Conservation (phyloP, 2,329 filamentous ascomycete genomes). For the Lecanosticta acicola region DNA sequence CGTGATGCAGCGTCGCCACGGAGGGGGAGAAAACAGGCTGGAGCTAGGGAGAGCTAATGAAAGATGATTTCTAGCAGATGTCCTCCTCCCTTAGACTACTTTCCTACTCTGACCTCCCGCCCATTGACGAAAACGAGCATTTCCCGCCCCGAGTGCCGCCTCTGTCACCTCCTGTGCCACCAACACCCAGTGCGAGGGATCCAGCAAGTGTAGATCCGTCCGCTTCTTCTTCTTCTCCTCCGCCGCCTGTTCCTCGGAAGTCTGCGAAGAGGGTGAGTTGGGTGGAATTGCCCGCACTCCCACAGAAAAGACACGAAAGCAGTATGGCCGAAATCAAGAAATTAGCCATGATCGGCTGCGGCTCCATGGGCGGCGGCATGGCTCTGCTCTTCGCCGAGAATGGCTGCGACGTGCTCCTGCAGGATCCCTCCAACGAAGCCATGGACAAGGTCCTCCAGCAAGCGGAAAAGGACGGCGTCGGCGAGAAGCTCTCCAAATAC, state of each 20-base stretch:
- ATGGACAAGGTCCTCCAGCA: conserved; percentile 42
- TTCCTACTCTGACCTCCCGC: too few relatives aligned
- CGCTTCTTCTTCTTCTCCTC: neutral
- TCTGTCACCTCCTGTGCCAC: neutral
- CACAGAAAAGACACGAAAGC: too few relatives aligned
- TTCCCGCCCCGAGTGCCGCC: neutral
- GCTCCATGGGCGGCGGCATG: conserved; percentile 57
- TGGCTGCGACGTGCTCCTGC: conserved; percentile 50
- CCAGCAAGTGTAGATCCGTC: neutral
- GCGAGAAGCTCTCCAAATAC: conserved; percentile 36
- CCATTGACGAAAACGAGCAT: too few relatives aligned
- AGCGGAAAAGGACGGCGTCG: conserved; percentile 38
- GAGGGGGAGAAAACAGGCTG: too few relatives aligned
- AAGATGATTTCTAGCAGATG: too few relatives aligned
- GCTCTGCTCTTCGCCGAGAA: conserved; percentile 55
- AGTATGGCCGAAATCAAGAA: conserved; percentile 26
- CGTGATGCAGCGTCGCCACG: neutral
- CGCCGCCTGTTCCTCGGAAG: neutral
- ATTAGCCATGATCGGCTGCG: conserved; percentile 54
- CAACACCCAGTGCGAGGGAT: neutral
- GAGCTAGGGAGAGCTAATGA: too few relatives aligned
- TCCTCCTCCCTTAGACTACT: too few relatives aligned
- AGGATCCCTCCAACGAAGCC: conserved; percentile 48
- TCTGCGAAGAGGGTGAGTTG: neutral
- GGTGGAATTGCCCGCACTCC: too few relatives aligned